A percentile compares a stretch with the other conserved stretches of the same genome.
Evolutionary conservation across 2,329 filamentous ascomycete genomes (phyloP).

Genomic region (Arthrobotrys conoides): DNA sequence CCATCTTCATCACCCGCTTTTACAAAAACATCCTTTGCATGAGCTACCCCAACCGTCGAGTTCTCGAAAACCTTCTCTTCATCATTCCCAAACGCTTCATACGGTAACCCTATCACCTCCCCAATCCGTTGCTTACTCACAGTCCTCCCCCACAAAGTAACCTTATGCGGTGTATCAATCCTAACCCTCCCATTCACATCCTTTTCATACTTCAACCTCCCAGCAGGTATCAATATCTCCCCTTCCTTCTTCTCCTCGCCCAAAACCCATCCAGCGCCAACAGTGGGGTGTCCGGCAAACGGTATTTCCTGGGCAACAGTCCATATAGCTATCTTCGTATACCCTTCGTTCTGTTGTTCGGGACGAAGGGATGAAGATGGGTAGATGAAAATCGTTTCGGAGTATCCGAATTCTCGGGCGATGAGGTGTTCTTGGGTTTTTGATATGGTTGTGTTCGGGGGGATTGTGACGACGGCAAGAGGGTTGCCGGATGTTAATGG

Average conservation of each 20-base stretch:
- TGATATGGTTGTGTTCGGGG: conserved; percentile 68
- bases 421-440: conserved; percentile 73
- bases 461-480: conserved; percentile 74
- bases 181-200: conserved; percentile 58
- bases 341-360: conserved; percentile 62
- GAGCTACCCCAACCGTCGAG: neutral
- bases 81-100: conserved; percentile 16
- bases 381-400: conserved; percentile 73
- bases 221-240: conserved; percentile 69
- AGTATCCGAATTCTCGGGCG: conserved; percentile 76
- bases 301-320: conserved; percentile 72
- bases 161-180: conserved; percentile 62
- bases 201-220: conserved; percentile 65
- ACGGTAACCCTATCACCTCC: conserved; percentile 29
- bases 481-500: conserved; percentile 74
- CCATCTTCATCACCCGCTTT: too few relatives aligned
- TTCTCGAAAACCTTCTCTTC: conserved; percentile 3
- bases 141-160: conserved; percentile 30
- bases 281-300: conserved; percentile 76
- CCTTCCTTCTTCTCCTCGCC: neutral
- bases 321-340: conserved; percentile 74
- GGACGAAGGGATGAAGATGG: conserved; percentile 68
- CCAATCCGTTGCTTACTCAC: neutral
- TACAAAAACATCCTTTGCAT: neutral
- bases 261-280: conserved; percentile 72